phyloP scores from a whole-genome alignment of 768 basidiomycete genomes.

The Agaricus blazei region DNA sequence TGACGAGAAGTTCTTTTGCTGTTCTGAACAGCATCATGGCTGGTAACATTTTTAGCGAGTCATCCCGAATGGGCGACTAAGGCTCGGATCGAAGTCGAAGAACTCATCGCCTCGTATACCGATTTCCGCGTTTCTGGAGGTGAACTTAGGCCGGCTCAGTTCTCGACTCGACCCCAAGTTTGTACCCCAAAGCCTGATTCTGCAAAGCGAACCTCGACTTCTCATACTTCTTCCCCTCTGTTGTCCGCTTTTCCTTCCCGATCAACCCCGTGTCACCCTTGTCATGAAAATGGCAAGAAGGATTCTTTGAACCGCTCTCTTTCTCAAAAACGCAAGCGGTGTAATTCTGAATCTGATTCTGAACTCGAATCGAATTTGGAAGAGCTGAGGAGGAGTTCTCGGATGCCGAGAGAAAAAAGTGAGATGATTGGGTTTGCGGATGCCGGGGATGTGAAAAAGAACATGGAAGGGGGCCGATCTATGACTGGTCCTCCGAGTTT shows the following conservation, averaged over 20 bases:
- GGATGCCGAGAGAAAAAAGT: background rate
- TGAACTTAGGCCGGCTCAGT: no score
- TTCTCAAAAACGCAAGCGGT: conserved; percentile 9
- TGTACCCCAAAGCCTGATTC: conserved; percentile 12
- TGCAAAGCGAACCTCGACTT: background rate
- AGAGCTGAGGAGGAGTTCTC: background rate
- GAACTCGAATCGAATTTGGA: background rate
- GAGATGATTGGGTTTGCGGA: background rate
- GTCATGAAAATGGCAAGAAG: background rate
- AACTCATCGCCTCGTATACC: conserved; percentile 42
- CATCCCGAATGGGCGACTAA: conserved; percentile 61
- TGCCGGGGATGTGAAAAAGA: background rate
- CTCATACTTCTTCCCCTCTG: background rate
- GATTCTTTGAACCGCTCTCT: background rate
- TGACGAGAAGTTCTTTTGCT: background rate
- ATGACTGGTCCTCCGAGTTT: background rate
- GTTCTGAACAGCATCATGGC: conserved; percentile 54
- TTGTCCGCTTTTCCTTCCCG: background rate
- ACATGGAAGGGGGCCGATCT: background rate
- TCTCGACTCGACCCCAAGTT: background rate
- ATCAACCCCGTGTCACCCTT: background rate
- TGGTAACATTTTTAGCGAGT: conserved; percentile 66
- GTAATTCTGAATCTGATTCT: conserved; percentile 7
- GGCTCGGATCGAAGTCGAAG: conserved; percentile 56
- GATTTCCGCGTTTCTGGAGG: conserved; percentile 6